phyloP scores from a whole-genome alignment of 352 stramenopile species.

The Phytophthora meadii region DNA sequence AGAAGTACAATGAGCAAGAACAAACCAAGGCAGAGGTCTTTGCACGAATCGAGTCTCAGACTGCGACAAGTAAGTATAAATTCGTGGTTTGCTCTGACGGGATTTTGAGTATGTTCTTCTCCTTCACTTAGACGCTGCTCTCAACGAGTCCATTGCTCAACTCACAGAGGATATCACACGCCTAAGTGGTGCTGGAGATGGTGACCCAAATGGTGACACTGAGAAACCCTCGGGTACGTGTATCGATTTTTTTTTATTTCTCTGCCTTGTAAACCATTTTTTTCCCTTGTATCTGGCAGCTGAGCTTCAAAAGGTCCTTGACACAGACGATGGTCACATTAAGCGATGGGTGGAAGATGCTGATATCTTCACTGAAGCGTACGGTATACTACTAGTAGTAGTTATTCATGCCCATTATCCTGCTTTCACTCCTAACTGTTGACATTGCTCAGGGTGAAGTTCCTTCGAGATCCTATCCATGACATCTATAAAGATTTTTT shows the following conservation, averaged over 20 bases:
- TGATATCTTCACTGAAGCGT: slow-evolving; percentile 63
- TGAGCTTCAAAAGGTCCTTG: slow-evolving; percentile 64
- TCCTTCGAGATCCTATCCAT: slow-evolving; percentile 58
- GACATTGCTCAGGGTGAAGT: slow-evolving; percentile 41
- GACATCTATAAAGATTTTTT: slow-evolving; percentile 65
- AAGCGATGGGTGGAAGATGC: slow-evolving; percentile 55
- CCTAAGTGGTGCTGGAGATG: slow-evolving; percentile 55
- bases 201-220: slow-evolving; percentile 33
- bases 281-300: background rate
- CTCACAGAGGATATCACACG: slow-evolving; percentile 64
- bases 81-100: background rate
- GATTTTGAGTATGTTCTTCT: too few relatives aligned
- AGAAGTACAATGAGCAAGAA: slow-evolving; percentile 70
- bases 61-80: slow-evolving; percentile 42
- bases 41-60: slow-evolving; percentile 59
- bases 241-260: background rate
- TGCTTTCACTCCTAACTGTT: slow-evolving; percentile 1
- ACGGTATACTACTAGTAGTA: too few relatives aligned
- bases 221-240: slow-evolving; percentile 53
- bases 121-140: slow-evolving; percentile 41
- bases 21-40: slow-evolving; percentile 57
- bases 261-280: background rate
- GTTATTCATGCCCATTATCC: background rate
- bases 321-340: slow-evolving; percentile 55
- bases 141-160: slow-evolving; percentile 55